These are phyloP conservation scores for Arctostaphylos glauca DNA, from an alignment of 148 eudicot species.

Conservation along the genomic window DNA sequence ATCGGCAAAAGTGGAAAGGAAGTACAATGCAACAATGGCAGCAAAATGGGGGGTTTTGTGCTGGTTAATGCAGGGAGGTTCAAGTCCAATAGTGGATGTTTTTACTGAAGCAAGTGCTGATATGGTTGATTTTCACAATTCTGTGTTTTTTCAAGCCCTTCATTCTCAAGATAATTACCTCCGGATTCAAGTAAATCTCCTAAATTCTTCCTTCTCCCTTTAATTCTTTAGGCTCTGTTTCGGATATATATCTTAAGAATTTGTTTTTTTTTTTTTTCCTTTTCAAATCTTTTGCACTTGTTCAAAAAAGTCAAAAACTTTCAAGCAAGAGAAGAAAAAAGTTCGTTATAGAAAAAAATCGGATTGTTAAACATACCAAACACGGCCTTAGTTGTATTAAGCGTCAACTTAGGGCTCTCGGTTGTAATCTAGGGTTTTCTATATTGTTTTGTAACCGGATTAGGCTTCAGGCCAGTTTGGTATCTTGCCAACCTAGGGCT, in stretches of 20 bases:
- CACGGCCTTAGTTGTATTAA: too few relatives aligned
- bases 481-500: too few relatives aligned
- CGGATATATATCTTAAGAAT: background rate
- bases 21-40: slow-evolving; percentile 15
- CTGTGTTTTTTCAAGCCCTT: slow-evolving; percentile 21
- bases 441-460: too few relatives aligned
- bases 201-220: background rate
- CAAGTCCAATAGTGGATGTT: slow-evolving; percentile 15
- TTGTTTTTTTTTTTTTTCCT: too few relatives aligned
- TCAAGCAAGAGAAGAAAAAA: too few relatives aligned
- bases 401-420: too few relatives aligned
- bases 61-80: slow-evolving; percentile 15
- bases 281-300: too few relatives aligned
- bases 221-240: background rate
- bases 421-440: too few relatives aligned
- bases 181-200: slow-evolving; percentile 10
- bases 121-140: slow-evolving; percentile 21
- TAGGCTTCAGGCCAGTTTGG: too few relatives aligned
- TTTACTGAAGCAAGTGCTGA: slow-evolving; percentile 20
- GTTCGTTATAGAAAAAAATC: too few relatives aligned
- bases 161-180: slow-evolving; percentile 18
- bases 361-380: too few relatives aligned
- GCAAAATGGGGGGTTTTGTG: slow-evolving; percentile 19
- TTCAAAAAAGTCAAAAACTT: too few relatives aligned
- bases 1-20: slow-evolving; percentile 6